A percentile compares a stretch with the other conserved stretches of the same genome.
Conservation (phyloP, 257 asterid genomes). For the Solanum chmielewskii region DNA sequence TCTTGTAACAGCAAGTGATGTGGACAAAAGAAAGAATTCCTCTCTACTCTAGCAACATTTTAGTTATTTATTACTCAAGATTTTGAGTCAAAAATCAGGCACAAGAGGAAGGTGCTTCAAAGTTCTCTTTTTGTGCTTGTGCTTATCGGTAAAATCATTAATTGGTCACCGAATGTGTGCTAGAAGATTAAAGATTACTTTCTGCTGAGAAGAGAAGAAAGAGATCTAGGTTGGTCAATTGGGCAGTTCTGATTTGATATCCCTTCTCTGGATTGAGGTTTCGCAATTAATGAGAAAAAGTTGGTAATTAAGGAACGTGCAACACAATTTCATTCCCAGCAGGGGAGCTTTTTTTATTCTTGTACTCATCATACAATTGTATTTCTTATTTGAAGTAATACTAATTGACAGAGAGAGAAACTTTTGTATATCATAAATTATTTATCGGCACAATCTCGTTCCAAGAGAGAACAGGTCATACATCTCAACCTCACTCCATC, state of each 20-base stretch:
- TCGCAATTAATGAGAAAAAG: neutral
- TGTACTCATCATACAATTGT: neutral
- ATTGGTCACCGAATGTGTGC: neutral
- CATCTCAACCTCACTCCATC: neutral
- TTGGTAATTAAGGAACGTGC: neutral
- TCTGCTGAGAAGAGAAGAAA: neutral
- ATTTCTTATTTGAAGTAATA: neutral
- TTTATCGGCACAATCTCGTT: neutral
- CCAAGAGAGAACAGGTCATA: neutral
- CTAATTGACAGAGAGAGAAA: neutral
- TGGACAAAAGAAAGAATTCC: neutral
- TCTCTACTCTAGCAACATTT: neutral
- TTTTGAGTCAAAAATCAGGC: neutral
- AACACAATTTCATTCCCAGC: neutral
- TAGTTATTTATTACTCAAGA: neutral
- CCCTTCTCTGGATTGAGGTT: neutral
- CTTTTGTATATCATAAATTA: neutral
- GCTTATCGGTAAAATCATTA: neutral
- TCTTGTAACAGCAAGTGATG: neutral
- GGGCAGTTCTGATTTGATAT: neutral
- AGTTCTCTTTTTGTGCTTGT: neutral
- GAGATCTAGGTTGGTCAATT: neutral
- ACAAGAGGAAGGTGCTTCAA: neutral
- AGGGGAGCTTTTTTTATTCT: neutral
- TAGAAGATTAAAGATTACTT: neutral